These are phyloP conservation scores for Cyclanthera cordifolia DNA, from an alignment of 306 rosid genomes.

Conservation along the genomic window DNA sequence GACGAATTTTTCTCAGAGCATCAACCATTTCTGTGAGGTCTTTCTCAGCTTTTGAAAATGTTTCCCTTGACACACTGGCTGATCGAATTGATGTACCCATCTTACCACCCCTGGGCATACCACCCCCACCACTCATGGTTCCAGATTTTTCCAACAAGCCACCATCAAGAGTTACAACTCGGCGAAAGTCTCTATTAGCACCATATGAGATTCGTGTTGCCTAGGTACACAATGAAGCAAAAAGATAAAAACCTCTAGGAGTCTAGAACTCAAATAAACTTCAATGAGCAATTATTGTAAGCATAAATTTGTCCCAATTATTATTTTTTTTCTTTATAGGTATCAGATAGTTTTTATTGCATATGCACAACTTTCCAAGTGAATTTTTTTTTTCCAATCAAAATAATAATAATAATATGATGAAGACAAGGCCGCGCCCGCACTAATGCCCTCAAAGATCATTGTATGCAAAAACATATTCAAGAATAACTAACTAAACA, in stretches of 20 bases:
- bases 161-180: slow-evolving; percentile 93
- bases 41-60: slow-evolving; percentile 60
- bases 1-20: slow-evolving; percentile 46
- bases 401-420: neutral
- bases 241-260: neutral
- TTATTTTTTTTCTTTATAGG: neutral
- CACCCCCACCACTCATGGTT: slow-evolving; percentile 93
- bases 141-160: slow-evolving; percentile 82
- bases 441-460: neutral
- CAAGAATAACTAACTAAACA: neutral
- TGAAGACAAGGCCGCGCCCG: too few relatives aligned
- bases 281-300: neutral
- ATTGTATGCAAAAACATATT: neutral
- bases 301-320: neutral
- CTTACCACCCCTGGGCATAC: slow-evolving; percentile 88
- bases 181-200: slow-evolving; percentile 48
- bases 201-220: slow-evolving; percentile 78
- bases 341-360: neutral
- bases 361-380: neutral
- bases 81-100: slow-evolving; percentile 87
- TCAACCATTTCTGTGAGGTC: slow-evolving; percentile 43
- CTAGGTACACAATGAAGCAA: slow-evolving; percentile 29
- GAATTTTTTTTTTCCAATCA: neutral
- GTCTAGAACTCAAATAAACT: slow-evolving; percentile 10
- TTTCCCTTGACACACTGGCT: slow-evolving; percentile 65